Percentiles rank a stretch among this genome's conserved stretches.
Conservation (phyloP, 106 monocot species). For the Platanthera guangdongensis region DNA sequence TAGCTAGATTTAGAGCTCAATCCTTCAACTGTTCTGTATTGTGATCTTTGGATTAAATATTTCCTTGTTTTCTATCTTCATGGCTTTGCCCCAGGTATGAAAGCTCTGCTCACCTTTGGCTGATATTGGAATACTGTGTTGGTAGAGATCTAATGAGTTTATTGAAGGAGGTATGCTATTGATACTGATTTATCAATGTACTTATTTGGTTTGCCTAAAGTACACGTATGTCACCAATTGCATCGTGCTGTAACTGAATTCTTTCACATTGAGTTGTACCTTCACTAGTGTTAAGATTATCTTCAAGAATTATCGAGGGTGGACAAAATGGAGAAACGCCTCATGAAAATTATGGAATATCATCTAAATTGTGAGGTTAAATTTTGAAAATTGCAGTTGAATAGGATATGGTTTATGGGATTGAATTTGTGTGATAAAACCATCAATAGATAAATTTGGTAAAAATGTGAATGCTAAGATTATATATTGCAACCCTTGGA, state of each 20-base stretch:
- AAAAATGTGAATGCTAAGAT: background rate
- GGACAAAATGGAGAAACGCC: background rate
- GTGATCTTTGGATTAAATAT: background rate
- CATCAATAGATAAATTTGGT: background rate
- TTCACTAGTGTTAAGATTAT: background rate
- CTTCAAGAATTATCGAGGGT: background rate
- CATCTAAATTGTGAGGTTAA: background rate
- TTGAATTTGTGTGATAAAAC: background rate
- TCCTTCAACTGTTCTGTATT: background rate
- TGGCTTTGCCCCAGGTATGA: slow-evolving; percentile 59
- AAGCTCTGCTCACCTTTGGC: slow-evolving; percentile 92
- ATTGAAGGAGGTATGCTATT: slow-evolving; percentile 36
- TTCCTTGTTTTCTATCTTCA: background rate
- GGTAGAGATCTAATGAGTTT: slow-evolving; percentile 86
- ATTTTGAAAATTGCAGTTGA: background rate
- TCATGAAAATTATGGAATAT: background rate
- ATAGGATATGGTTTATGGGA: background rate
- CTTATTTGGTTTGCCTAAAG: background rate
- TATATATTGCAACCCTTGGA: background rate
- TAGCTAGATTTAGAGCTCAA: background rate
- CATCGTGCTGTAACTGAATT: background rate
- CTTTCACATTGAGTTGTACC: background rate
- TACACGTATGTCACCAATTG: background rate
- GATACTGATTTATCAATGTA: background rate
- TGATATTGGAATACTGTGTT: slow-evolving; percentile 94